Conservation (phyloP, 768 basidiomycete species). For the Agaricus subrufescens region DNA sequence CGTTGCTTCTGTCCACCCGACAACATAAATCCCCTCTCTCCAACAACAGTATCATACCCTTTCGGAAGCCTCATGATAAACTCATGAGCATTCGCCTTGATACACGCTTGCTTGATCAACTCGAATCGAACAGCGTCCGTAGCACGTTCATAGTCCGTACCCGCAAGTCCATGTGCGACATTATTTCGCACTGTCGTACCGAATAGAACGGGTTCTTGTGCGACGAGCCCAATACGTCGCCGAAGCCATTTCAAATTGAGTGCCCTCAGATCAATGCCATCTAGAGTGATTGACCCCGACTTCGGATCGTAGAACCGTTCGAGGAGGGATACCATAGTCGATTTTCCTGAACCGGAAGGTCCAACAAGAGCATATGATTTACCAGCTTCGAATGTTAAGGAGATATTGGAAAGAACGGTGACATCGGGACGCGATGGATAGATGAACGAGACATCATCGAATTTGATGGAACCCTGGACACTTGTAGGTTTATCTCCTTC, state of each 20-base stretch:
- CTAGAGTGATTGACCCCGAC: slow-evolving; percentile 54
- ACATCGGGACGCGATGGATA: slow-evolving; percentile 73
- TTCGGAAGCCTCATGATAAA: slow-evolving; percentile 68
- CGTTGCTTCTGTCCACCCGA: slow-evolving; percentile 79
- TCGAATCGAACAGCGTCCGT: slow-evolving; percentile 62
- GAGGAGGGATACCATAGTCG: slow-evolving; percentile 64
- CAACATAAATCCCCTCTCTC: slow-evolving; percentile 75
- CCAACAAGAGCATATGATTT: slow-evolving; percentile 66
- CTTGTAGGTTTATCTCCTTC: slow-evolving; percentile 56
- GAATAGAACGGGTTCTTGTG: slow-evolving; percentile 76
- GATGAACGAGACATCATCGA: slow-evolving; percentile 65
- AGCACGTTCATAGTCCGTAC: slow-evolving; percentile 54
- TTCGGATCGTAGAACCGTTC: slow-evolving; percentile 80
- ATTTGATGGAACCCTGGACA: slow-evolving; percentile 61
- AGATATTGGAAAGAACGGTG: slow-evolving; percentile 60
- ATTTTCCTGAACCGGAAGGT: slow-evolving; percentile 65
- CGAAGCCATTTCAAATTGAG: slow-evolving; percentile 76
- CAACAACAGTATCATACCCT: slow-evolving; percentile 76
- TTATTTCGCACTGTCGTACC: slow-evolving; percentile 69
- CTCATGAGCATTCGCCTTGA: slow-evolving; percentile 76
- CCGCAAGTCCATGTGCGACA: slow-evolving; percentile 71
- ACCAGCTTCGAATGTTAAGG: slow-evolving; percentile 59
- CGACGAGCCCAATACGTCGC: slow-evolving; percentile 72
- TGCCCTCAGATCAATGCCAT: slow-evolving; percentile 59
- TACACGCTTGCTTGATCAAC: slow-evolving; percentile 69